Evolutionary conservation across 352 stramenopile species (phyloP).

Genomic region (Globisporangium cederbergense): DNA sequence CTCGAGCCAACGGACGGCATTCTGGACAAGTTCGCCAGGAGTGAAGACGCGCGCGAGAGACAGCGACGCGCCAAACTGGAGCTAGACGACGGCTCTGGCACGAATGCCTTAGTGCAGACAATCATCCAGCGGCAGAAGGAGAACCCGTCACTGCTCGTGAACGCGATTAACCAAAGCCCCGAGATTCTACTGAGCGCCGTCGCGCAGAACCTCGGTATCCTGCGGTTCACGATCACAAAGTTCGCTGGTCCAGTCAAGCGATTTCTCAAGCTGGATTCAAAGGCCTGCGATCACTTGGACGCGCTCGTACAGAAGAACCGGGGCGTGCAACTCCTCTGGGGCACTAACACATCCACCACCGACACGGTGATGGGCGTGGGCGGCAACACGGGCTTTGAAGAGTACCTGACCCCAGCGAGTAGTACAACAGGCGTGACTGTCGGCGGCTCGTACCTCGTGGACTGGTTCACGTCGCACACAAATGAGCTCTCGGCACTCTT

Average conservation of each 20-base stretch:
- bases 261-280: slow-evolving; percentile 60
- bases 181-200: slow-evolving; percentile 67
- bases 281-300: slow-evolving; percentile 56
- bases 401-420: slow-evolving; percentile 11
- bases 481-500: slow-evolving; percentile 47
- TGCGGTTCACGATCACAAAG: slow-evolving; percentile 70
- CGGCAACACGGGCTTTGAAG: slow-evolving; percentile 6
- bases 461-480: slow-evolving; percentile 63
- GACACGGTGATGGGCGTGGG: slow-evolving; percentile 7
- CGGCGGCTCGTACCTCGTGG: slow-evolving; percentile 30
- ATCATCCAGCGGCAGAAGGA: slow-evolving; percentile 52
- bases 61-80: slow-evolving; percentile 23
- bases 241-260: slow-evolving; percentile 59
- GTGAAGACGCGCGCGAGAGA: slow-evolving; percentile 29
- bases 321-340: slow-evolving; percentile 64
- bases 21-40: slow-evolving; percentile 39
- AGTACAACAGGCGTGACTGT: slow-evolving; percentile 1
- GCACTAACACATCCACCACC: slow-evolving; percentile 17
- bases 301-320: slow-evolving; percentile 41
- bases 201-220: slow-evolving; percentile 58
- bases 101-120: slow-evolving; percentile 34
- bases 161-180: slow-evolving; percentile 56
- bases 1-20: slow-evolving; percentile 42
- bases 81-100: slow-evolving; percentile 20
- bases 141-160: slow-evolving; percentile 55